Evolutionary conservation across 495 filamentous ascomycete species (phyloP).

Genomic region (Aspergillus steynii): DNA sequence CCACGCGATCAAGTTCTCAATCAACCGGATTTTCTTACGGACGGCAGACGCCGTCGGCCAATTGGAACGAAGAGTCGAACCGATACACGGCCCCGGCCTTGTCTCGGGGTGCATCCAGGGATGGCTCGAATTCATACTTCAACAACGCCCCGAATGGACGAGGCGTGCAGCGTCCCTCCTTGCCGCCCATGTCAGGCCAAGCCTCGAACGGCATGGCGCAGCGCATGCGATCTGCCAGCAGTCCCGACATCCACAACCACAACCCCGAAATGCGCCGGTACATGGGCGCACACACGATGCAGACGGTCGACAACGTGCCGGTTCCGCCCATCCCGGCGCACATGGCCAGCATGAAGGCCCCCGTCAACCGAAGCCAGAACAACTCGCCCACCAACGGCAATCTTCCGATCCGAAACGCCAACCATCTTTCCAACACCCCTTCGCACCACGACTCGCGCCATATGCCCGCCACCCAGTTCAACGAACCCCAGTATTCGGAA

Average conservation of each 20-base stretch:
- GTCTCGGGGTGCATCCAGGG: constrained; percentile 74
- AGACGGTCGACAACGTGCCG: constrained; percentile 67
- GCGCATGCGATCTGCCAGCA: constrained; percentile 68
- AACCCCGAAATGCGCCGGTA: constrained; percentile 48
- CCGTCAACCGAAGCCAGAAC: constrained; percentile 67
- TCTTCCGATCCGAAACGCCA: constrained; percentile 44
- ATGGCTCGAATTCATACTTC: constrained; percentile 65
- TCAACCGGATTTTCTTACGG: constrained; percentile 74
- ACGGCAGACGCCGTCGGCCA: constrained; percentile 64
- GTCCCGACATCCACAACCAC: constrained; percentile 64
- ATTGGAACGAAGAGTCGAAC: constrained; percentile 65
- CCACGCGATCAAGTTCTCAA: constrained; percentile 78
- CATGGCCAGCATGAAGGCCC: constrained; percentile 57
- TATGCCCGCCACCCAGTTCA: constrained; percentile 35
- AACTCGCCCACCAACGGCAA: constrained; percentile 59
- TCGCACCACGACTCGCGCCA: constrained; percentile 26
- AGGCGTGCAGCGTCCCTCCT: constrained; percentile 72
- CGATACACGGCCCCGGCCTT: constrained; percentile 87
- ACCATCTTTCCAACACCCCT: constrained; percentile 21
- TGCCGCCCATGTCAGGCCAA: constrained; percentile 72
- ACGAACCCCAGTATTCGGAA: constrained; percentile 42
- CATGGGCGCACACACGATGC: constrained; percentile 59
- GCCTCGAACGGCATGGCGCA: constrained; percentile 52
- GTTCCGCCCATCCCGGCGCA: constrained; percentile 63
- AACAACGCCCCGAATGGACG: constrained; percentile 57